phyloP scores from a whole-genome alignment of 2,329 filamentous ascomycete genomes.

The Aspergillus sp. region DNA sequence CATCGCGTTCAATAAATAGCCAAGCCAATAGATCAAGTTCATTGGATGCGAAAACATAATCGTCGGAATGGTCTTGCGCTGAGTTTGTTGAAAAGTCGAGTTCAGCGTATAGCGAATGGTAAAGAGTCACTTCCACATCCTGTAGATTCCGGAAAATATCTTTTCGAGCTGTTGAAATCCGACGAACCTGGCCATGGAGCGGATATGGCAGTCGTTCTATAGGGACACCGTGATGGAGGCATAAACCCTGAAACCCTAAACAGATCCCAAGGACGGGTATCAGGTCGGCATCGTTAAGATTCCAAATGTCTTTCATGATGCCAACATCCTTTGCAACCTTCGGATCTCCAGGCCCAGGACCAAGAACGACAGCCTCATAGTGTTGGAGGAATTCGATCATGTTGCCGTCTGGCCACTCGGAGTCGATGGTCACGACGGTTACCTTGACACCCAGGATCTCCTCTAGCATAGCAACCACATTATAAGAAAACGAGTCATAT shows the following conservation, averaged over 20 bases:
- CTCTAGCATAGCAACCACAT: slow-evolving; percentile 78
- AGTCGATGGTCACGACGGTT: slow-evolving; percentile 67
- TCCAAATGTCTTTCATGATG: slow-evolving; percentile 73
- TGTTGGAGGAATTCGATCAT: slow-evolving; percentile 47
- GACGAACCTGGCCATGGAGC: slow-evolving; percentile 74
- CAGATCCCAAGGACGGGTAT: slow-evolving; percentile 85
- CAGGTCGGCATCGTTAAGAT: slow-evolving; percentile 51
- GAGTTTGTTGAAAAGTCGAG: slow-evolving; percentile 22
- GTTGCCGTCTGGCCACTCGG: slow-evolving; percentile 36
- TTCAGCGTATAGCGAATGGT: slow-evolving; percentile 59
- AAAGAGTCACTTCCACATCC: slow-evolving; percentile 66
- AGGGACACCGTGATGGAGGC: slow-evolving; percentile 60
- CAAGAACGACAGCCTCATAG: slow-evolving; percentile 83
- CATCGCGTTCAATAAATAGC: slow-evolving; percentile 43
- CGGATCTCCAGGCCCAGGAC: slow-evolving; percentile 84
- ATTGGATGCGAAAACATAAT: slow-evolving; percentile 9
- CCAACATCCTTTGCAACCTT: slow-evolving; percentile 70
- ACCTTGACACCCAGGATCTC: slow-evolving; percentile 65
- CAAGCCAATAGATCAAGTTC: slow-evolving; percentile 57
- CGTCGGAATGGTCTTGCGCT: background rate
- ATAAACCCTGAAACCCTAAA: slow-evolving; percentile 81
- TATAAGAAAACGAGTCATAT: slow-evolving; percentile 95
- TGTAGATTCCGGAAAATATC: slow-evolving; percentile 64
- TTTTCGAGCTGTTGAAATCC: slow-evolving; percentile 54
- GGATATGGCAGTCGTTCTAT: slow-evolving; percentile 66